These are phyloP conservation scores for Ceratobasidium sp. DNA, from an alignment of 1,284 basidiomycete genomes.

Conservation along the genomic window DNA sequence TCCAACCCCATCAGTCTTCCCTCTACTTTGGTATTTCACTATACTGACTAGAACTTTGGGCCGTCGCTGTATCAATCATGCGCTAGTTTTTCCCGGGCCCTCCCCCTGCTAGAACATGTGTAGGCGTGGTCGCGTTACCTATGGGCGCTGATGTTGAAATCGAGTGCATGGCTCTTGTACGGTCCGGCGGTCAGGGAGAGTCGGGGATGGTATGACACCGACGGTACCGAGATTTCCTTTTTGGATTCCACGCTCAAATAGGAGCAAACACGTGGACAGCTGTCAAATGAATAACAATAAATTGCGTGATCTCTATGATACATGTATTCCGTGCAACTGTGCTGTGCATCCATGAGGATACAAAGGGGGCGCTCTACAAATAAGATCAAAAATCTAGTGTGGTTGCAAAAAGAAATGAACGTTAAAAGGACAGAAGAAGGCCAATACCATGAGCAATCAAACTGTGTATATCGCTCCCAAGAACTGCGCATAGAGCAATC, in stretches of 20 bases:
- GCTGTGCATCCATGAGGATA: not conserved
- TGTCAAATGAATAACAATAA: not conserved
- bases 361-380: not conserved
- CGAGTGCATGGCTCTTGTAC: constrained; percentile 65
- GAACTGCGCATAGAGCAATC: not conserved
- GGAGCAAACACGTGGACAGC: not conserved
- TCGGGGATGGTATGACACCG: constrained; percentile 29
- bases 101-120: constrained; percentile 71
- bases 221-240: constrained; percentile 24
- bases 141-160: constrained; percentile 72
- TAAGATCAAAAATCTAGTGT: not conserved
- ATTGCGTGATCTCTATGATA: constrained; percentile 8
- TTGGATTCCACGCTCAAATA: not conserved
- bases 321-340: not conserved
- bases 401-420: not conserved
- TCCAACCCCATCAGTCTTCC: not conserved
- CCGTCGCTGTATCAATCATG: not conserved
- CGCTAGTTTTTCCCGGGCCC: constrained; percentile 65
- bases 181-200: not conserved
- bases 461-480: not conserved
- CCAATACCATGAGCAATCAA: not conserved
- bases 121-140: constrained; percentile 70
- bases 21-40: not conserved
- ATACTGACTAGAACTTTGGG: not conserved
- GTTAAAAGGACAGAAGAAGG: not conserved